Base-by-base conservation (phyloP, 78 protist genomes). In the Diacronema lutheri region DNA sequence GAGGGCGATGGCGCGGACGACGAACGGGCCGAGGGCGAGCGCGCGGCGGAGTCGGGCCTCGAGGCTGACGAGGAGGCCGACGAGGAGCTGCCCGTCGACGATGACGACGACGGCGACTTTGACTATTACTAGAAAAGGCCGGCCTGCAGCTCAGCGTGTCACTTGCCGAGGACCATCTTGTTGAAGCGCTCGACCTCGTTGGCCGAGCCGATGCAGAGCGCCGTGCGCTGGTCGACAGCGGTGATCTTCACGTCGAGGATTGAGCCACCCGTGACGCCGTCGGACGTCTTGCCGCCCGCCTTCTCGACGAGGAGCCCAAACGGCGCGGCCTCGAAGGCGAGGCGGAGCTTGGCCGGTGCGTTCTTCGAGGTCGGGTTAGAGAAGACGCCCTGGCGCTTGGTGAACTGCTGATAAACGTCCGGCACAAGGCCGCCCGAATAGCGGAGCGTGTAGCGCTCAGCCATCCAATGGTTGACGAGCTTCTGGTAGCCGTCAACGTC, bases 131-230 rank as follows among this genome's bases (percentile, higher is more conserved):
- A n/a, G n/a, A n/a, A n/a, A n/a, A n/a, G n/a, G n/a, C n/a, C n/a
- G n/a, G n/a, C n/a, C n/a, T n/a, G n/a, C n/a, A n/a, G n/a, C n/a
- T n/a, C n/a, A n/a, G n/a, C n/a, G n/a, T n/a, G n/a, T 44, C 7
- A 44, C 50, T 44, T 44, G 16, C 7, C 1, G 73, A 81, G 85
- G 14, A 81, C 78, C 78, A 81, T 64, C 66, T 40, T 64, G 86
- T 81, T 81, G 86, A 81, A 81, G 66, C 60, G 58, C 33, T 81
- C 77, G 25, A 81, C 86, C 77, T 81, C 86, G 10, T 64, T 33
- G 66, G 86, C 86, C 1, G 86, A 81, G 86, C 86, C 86, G 46
- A 81, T 29, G 86, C 86, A 81, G 9, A 71, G 62, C 33, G 86
- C 19, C 37, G 86, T 81, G 64, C 86, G 86, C 76, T 65, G 77